Evolutionary conservation across 345 rosid genomes (phyloP).

Genomic region (Acer yangbiense): DNA sequence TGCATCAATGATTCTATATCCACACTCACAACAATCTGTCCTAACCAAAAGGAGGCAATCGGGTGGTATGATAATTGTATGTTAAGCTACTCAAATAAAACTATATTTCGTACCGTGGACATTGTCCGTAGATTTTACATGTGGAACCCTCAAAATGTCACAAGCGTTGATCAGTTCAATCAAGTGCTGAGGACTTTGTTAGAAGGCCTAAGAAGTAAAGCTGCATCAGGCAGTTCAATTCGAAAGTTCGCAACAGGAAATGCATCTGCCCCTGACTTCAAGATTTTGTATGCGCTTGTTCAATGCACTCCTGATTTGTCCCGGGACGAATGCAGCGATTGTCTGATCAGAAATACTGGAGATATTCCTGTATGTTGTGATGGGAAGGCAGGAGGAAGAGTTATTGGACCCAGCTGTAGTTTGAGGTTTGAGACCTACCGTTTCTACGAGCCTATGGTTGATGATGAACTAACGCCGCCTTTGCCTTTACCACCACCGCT

Average conservation of each 20-base stretch:
- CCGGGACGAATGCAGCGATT: conserved; percentile 8
- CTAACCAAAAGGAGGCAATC: conserved; percentile 18
- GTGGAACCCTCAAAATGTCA: background rate
- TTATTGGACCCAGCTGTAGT: conserved; percentile 28
- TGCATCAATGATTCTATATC: conserved; percentile 35
- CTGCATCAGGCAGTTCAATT: conserved; percentile 25
- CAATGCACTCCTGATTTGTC: conserved; percentile 51
- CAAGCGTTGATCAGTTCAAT: conserved; percentile 11
- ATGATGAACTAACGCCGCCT: background rate
- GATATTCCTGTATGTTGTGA: conserved; percentile 13
- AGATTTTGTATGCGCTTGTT: conserved; percentile 29
- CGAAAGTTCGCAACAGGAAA: conserved; percentile 28
- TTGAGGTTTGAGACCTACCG: conserved; percentile 36
- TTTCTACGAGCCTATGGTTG: conserved; percentile 20
- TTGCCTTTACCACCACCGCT: background rate
- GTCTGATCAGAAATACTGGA: conserved; percentile 13
- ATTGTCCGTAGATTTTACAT: background rate
- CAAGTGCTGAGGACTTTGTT: background rate
- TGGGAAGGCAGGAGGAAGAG: conserved; percentile 25
- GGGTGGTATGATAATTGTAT: conserved; percentile 24
- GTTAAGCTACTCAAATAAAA: conserved; percentile 26
- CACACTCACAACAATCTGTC: conserved; percentile 17
- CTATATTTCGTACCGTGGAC: background rate
- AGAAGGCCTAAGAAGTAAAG: conserved; percentile 12
- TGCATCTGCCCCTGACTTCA: background rate